Evolutionary conservation across 2,329 filamentous ascomycete genomes (phyloP).

Genomic region (Canariomyces notabilis): DNA sequence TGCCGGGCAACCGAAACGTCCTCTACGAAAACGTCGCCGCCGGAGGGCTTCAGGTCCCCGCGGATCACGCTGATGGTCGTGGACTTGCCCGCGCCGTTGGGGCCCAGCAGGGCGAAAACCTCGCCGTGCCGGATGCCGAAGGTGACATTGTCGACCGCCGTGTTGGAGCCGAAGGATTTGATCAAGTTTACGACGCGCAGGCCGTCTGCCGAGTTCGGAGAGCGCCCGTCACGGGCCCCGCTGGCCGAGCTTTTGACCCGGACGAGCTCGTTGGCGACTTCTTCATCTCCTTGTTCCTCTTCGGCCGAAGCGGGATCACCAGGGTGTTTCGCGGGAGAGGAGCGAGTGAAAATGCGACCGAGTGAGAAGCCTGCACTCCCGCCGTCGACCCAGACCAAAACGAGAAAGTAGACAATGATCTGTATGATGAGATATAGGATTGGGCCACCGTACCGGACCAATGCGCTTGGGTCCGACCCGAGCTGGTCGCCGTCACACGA

Average conservation of each 20-base stretch:
- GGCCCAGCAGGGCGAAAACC: conserved; percentile 83
- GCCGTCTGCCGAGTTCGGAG: conserved; percentile 54
- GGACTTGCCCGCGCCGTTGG: conserved; percentile 87
- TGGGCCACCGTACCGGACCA: conserved; percentile 74
- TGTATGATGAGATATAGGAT: conserved; percentile 80
- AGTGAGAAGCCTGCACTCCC: conserved; percentile 58
- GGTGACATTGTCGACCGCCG: conserved; percentile 81
- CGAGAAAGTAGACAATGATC: conserved; percentile 61
- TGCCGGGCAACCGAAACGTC: conserved; percentile 67
- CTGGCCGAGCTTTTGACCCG: conserved; percentile 52
- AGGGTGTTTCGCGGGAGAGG: neutral
- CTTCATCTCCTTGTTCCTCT: conserved; percentile 42
- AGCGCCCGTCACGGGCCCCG: conserved; percentile 25
- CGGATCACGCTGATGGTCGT: conserved; percentile 85
- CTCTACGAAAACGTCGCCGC: conserved; percentile 79
- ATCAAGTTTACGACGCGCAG: conserved; percentile 75
- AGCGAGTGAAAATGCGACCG: conserved; percentile 37
- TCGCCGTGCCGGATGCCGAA: conserved; percentile 77
- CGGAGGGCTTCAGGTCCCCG: conserved; percentile 75
- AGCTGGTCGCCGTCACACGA: conserved; percentile 64
- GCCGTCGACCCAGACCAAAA: conserved; percentile 76
- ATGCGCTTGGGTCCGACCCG: conserved; percentile 62
- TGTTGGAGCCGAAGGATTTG: conserved; percentile 70
- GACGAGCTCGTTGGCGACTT: conserved; percentile 59
- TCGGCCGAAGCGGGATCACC: conserved; percentile 25